A percentile compares a stretch with the other conserved stretches of the same genome.
Evolutionary conservation across 805 yeast species (phyloP).

Genomic region (Pichia membranifaciens): DNA sequence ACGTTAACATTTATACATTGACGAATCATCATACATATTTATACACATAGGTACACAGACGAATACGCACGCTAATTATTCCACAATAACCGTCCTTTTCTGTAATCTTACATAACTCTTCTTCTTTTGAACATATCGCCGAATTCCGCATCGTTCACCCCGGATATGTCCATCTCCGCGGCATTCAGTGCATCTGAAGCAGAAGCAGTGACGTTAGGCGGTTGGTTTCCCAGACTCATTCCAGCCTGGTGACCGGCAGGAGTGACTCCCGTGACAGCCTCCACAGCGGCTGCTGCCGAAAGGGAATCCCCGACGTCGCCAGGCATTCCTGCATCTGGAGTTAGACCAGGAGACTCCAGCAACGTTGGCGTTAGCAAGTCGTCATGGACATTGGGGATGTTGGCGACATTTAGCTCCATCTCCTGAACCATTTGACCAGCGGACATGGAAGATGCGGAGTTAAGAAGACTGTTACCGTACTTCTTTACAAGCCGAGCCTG

Average conservation of each 20-base stretch:
- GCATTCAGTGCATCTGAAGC: background rate
- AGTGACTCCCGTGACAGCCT: background rate
- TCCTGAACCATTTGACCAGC: background rate
- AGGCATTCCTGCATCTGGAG: background rate
- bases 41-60: no score
- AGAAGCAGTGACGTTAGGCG: background rate
- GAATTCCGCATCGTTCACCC: slow-evolving; percentile 10
- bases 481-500: background rate
- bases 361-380: slow-evolving; percentile 4
- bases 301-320: background rate
- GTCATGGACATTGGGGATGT: background rate
- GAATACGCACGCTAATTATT: no score
- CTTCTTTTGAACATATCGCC: slow-evolving; percentile 15
- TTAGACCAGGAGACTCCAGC: slow-evolving; percentile 2
- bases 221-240: background rate
- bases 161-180: slow-evolving; percentile 2
- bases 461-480: background rate
- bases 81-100: no score
- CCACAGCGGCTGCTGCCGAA: background rate
- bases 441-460: background rate
- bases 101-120: slow-evolving; percentile 8
- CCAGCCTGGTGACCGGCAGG: background rate
- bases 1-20: background rate
- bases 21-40: background rate
- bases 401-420: background rate